phyloP scores from a whole-genome alignment of 2,329 filamentous ascomycete species.

The Neonectria faginata region DNA sequence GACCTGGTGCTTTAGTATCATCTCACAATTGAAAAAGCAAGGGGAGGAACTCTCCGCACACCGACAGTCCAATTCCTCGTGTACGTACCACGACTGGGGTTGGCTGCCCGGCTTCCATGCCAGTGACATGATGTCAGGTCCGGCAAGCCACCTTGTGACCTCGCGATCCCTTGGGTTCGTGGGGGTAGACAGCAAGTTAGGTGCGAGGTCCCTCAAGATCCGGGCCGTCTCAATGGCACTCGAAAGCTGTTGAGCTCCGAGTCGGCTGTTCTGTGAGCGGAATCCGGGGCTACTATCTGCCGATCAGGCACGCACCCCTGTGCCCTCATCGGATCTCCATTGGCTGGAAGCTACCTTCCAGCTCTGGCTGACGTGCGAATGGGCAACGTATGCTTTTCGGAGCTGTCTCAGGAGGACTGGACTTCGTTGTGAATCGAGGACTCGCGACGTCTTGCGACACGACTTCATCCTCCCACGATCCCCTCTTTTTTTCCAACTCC shows the following conservation, averaged over 20 bases:
- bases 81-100: conserved; percentile 24
- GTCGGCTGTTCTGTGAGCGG: conserved; percentile 16
- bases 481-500: conserved; percentile 32
- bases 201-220: conserved; percentile 30
- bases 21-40: conserved; percentile 3
- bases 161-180: conserved; percentile 33
- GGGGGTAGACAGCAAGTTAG: conserved; percentile 17
- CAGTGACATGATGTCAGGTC: conserved; percentile 47
- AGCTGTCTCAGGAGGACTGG: conserved; percentile 45
- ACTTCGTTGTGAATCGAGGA: conserved; percentile 36
- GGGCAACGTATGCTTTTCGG: conserved; percentile 54
- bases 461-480: conserved; percentile 28
- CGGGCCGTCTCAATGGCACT: neutral
- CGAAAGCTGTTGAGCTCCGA: conserved; percentile 8
- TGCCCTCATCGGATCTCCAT: conserved; percentile 33
- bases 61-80: conserved; percentile 31
- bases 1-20: neutral
- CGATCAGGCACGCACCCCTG: conserved; percentile 19
- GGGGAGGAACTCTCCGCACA: conserved; percentile 22
- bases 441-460: conserved; percentile 32
- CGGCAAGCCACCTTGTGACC: conserved; percentile 40
- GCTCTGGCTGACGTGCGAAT: conserved; percentile 47
- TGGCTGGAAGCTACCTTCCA: conserved; percentile 46
- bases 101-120: conserved; percentile 32
- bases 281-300: conserved; percentile 42